Conservation (phyloP, 768 basidiomycete species). For the Wakefieldia striispora region DNA sequence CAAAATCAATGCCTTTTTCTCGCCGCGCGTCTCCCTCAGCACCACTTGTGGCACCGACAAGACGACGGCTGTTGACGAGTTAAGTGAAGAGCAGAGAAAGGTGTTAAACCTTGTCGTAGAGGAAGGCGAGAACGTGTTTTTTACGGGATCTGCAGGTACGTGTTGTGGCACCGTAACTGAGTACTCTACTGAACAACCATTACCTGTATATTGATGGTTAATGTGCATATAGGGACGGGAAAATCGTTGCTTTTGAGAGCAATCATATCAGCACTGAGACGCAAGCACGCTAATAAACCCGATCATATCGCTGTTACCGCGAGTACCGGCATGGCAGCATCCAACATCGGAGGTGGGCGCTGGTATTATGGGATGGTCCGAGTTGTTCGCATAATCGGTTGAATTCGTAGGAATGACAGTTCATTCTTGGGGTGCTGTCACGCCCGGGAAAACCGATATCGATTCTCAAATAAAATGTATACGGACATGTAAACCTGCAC, state of each 20-base stretch:
- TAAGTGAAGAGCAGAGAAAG: conserved; percentile 53
- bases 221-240: conserved; percentile 48
- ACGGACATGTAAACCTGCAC: conserved; percentile 51
- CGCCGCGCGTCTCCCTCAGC: conserved; percentile 27
- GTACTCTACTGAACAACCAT: no score
- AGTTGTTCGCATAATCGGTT: not conserved
- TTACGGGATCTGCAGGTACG: conserved; percentile 67
- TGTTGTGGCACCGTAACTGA: no score
- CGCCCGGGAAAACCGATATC: conserved; percentile 40
- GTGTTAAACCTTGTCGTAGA: conserved; percentile 54
- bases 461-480: conserved; percentile 51
- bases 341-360: conserved; percentile 43
- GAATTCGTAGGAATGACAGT: conserved; percentile 48
- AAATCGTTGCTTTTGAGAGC: conserved; percentile 60
- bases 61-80: conserved; percentile 35
- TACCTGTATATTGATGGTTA: not conserved
- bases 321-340: conserved; percentile 44
- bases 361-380: no score
- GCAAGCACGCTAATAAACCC: conserved; percentile 31
- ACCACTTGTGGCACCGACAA: conserved; percentile 30
- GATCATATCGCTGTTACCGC: conserved; percentile 46
- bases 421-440: conserved; percentile 61
- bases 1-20: conserved; percentile 27
- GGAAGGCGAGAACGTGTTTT: conserved; percentile 59
- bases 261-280: conserved; percentile 51